These are phyloP conservation scores for Lentinus brumalis DNA, from an alignment of 768 basidiomycete species.

Conservation along the genomic window DNA sequence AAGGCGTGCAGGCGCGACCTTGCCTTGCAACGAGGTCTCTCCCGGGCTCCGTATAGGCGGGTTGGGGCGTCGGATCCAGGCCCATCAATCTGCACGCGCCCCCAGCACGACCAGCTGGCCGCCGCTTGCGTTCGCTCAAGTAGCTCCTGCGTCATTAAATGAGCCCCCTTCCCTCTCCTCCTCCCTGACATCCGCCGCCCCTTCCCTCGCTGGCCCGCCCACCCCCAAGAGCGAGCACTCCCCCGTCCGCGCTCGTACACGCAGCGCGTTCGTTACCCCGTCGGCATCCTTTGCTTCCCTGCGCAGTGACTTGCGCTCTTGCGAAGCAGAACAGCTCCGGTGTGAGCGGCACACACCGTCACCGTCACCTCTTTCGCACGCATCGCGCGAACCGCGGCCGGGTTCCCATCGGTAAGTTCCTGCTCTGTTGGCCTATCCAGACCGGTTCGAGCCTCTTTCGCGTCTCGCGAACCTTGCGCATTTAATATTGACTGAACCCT, in stretches of 20 bases:
- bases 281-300: conserved; percentile 20
- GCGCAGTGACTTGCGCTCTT: conserved; percentile 15
- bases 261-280: conserved; percentile 18
- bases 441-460: conserved; percentile 21
- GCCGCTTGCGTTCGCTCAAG: conserved; percentile 23
- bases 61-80: conserved; percentile 24
- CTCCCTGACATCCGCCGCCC: conserved; percentile 23
- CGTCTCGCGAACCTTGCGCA: conserved; percentile 14
- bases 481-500: conserved; percentile 14
- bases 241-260: conserved; percentile 4
- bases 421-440: conserved; percentile 10
- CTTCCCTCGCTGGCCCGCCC: conserved; percentile 18
- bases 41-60: conserved; percentile 16
- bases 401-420: conserved; percentile 23
- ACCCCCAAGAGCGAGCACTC: conserved; percentile 20
- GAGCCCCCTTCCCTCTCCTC: conserved; percentile 26
- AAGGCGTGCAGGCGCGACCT: conserved; percentile 21
- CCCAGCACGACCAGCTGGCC: conserved; percentile 18
- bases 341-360: conserved; percentile 25
- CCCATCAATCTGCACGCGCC: conserved; percentile 30
- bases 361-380: conserved; percentile 25
- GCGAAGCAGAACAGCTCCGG: conserved; percentile 6
- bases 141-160: conserved; percentile 18
- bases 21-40: conserved; percentile 21
- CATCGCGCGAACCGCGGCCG: conserved; percentile 9